A percentile compares a stretch with the other conserved stretches of the same genome.
phyloP scores from a whole-genome alignment of 108 stramenopile genomes.

The Skeletonema costatum region DNA sequence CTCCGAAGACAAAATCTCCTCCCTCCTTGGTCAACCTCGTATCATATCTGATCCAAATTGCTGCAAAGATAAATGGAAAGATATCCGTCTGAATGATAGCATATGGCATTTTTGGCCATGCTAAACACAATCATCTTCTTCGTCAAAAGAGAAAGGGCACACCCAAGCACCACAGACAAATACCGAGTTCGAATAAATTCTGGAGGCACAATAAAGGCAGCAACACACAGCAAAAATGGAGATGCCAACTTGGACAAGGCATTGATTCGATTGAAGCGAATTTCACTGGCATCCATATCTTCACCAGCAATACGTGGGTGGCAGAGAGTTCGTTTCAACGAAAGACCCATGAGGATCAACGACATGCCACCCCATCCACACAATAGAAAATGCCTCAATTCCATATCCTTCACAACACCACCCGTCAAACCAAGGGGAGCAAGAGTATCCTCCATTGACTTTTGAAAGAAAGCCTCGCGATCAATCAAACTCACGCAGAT shows the following conservation, averaged over 20 bases:
- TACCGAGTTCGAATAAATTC: conserved; percentile 40
- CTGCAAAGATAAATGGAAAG: conserved; percentile 50
- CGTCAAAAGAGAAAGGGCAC: conserved; percentile 70
- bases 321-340: conserved; percentile 45
- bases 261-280: conserved; percentile 15
- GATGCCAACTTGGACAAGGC: conserved; percentile 66
- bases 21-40: conserved; percentile 30
- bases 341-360: conserved; percentile 41
- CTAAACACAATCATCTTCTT: conserved; percentile 87
- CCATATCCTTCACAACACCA: conserved; percentile 27
- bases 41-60: conserved; percentile 52
- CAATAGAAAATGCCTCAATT: conserved; percentile 47
- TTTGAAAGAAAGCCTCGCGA: conserved; percentile 46
- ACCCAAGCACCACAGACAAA: conserved; percentile 56
- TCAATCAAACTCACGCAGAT: conserved; percentile 47
- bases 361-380: conserved; percentile 48
- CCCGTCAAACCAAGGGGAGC: background rate
- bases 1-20: conserved; percentile 39
- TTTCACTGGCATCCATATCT: conserved; percentile 18
- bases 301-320: conserved; percentile 35
- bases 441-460: conserved; percentile 34
- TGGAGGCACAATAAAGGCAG: conserved; percentile 44
- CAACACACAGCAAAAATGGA: conserved; percentile 47
- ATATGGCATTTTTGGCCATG: conserved; percentile 83
- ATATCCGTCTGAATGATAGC: conserved; percentile 71